These are phyloP conservation scores for Nicotiana sylvestris DNA, from an alignment of 257 asterid species.

Conservation along the genomic window DNA sequence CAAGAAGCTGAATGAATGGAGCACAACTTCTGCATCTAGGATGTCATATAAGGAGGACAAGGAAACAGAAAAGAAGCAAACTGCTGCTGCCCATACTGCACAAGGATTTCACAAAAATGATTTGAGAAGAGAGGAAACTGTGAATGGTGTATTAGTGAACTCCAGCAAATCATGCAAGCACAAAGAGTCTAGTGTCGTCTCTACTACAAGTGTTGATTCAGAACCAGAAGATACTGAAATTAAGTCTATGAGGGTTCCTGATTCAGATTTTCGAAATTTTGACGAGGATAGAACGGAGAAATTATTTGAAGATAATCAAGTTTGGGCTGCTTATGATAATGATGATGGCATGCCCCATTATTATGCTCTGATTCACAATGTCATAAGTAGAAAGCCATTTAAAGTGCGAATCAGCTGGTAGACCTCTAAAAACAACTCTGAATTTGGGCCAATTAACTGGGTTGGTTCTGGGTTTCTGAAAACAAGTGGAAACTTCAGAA, in stretches of 20 bases:
- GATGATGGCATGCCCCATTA: conserved; percentile 75
- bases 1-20: conserved; percentile 27
- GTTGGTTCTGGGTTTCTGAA: conserved; percentile 41
- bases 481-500: conserved; percentile 51
- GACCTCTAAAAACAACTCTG: conserved; percentile 35
- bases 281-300: too few relatives aligned
- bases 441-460: conserved; percentile 41
- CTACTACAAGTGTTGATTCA: conserved; percentile 18
- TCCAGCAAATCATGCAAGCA: conserved; percentile 12
- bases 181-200: background rate
- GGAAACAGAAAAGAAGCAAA: conserved; percentile 6
- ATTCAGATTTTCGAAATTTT: conserved; percentile 26
- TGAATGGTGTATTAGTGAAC: background rate
- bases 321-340: conserved; percentile 69
- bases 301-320: conserved; percentile 29
- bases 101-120: conserved; percentile 4
- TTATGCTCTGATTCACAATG: too few relatives aligned
- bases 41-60: conserved; percentile 8
- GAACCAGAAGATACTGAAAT: conserved; percentile 13
- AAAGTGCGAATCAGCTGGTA: conserved; percentile 53
- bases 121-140: conserved; percentile 9
- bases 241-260: conserved; percentile 48
- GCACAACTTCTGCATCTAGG: conserved; percentile 5
- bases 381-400: conserved; percentile 39
- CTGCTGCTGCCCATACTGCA: background rate